phyloP scores from a whole-genome alignment of 306 rosid genomes.

The Castanea crenata region DNA sequence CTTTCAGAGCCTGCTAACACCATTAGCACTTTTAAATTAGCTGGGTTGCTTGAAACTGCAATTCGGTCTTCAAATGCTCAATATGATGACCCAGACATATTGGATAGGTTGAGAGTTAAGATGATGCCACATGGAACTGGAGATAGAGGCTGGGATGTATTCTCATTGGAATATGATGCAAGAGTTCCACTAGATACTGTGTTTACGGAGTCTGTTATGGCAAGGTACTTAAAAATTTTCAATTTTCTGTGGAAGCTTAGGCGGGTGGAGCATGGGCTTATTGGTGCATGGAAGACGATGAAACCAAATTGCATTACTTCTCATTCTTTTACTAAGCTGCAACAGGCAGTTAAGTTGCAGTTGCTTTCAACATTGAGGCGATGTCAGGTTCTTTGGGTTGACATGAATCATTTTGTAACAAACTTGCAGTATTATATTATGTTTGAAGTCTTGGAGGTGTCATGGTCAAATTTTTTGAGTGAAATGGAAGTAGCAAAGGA shows the following conservation, averaged over 20 bases:
- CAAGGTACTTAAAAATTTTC: slow-evolving; percentile 81
- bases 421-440: slow-evolving; percentile 93
- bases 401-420: slow-evolving; percentile 94
- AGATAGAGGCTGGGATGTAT: slow-evolving; percentile 97
- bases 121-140: slow-evolving; percentile 98
- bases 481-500: slow-evolving; percentile 96
- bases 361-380: slow-evolving; percentile 87
- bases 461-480: slow-evolving; percentile 77
- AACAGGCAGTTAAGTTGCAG: slow-evolving; percentile 62
- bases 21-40: slow-evolving; percentile 85
- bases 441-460: slow-evolving; percentile 97
- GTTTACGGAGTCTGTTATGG: slow-evolving; percentile 93
- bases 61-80: slow-evolving; percentile 93
- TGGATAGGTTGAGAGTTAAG: slow-evolving; percentile 90
- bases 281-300: slow-evolving; percentile 95
- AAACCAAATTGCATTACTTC: slow-evolving; percentile 93
- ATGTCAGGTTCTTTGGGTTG: slow-evolving; percentile 96
- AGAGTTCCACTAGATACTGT: slow-evolving; percentile 87
- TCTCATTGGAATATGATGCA: slow-evolving; percentile 91
- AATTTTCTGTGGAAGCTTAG: slow-evolving; percentile 97
- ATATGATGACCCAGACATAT: slow-evolving; percentile 87
- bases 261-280: slow-evolving; percentile 94
- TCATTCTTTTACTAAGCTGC: slow-evolving; percentile 72
- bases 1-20: slow-evolving; percentile 96
- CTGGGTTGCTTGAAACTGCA: slow-evolving; percentile 91